Percentiles rank a stretch among this genome's conserved stretches.
These are phyloP conservation scores for Coemansia sp. DNA, from an alignment of 192 early-diverging fungal genomes.

Conservation along the genomic window DNA sequence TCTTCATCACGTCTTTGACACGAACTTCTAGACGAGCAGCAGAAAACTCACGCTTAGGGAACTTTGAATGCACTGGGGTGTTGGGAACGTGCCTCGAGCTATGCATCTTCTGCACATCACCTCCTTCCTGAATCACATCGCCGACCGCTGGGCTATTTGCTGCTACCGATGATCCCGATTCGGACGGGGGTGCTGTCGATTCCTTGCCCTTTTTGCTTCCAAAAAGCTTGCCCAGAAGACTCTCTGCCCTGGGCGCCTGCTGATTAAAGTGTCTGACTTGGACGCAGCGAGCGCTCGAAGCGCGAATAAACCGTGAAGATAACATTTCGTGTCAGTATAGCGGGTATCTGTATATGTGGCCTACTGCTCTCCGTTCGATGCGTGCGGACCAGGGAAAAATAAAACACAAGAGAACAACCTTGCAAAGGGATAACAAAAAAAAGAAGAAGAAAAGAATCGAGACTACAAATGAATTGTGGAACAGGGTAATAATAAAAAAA, in stretches of 20 bases:
- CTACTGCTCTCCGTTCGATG: no score
- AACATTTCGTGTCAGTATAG: no score
- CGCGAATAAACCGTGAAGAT: constrained; percentile 14
- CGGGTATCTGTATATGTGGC: no score
- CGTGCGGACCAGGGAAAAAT: no score
- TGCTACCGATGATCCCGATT: not conserved
- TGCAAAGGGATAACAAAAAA: no score
- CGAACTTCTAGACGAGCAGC: constrained; percentile 16
- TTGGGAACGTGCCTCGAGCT: not conserved
- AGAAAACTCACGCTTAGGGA: constrained; percentile 27
- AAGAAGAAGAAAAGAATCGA: not conserved
- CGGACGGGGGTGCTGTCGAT: not conserved
- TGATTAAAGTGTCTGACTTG: constrained; percentile 23
- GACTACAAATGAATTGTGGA: not conserved
- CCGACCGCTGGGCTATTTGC: not conserved
- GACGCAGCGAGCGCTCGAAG: not conserved
- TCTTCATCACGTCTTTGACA: constrained; percentile 13
- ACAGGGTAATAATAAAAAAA: not conserved
- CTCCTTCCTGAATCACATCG: constrained; percentile 4
- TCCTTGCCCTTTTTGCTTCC: constrained; percentile 25
- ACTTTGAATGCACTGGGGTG: constrained; percentile 18
- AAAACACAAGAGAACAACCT: no score
- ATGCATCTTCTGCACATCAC: not conserved
- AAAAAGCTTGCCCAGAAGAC: constrained; percentile 33
- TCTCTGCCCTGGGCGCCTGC: constrained; percentile 22